phyloP scores from a whole-genome alignment of 1,139 yeast genomes.

The Yamadazyma taylorii region DNA sequence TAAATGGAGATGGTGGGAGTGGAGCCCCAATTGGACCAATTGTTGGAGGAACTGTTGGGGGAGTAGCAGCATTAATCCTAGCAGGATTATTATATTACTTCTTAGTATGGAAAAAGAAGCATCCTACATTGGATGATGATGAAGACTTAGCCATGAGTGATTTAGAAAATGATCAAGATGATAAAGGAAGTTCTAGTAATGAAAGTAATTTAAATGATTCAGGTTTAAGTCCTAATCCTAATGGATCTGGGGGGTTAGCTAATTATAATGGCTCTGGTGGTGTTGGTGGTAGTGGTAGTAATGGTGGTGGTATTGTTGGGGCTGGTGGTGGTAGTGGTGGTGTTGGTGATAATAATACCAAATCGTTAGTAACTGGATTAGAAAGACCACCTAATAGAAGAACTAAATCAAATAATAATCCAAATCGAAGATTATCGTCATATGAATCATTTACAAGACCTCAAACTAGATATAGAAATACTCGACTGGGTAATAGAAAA shows the following conservation, averaged over 20 bases:
- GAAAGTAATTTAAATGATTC: conserved; percentile 10
- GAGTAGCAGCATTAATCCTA: conserved; percentile 35
- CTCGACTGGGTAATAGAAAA: conserved; percentile 15
- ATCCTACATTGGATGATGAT: conserved; percentile 24
- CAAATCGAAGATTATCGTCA: conserved; percentile 37
- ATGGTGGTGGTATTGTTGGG: conserved; percentile 5
- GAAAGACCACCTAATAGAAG: conserved; percentile 13
- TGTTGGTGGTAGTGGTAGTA: background rate
- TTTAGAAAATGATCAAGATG: conserved; percentile 22
- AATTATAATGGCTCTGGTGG: background rate
- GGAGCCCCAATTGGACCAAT: conserved; percentile 51
- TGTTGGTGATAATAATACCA: background rate
- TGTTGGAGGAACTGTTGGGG: conserved; percentile 66
- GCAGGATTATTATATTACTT: conserved; percentile 37
- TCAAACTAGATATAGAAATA: conserved; percentile 21
- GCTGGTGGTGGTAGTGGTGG: background rate
- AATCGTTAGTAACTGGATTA: conserved; percentile 1
- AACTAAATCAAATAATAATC: conserved; percentile 4
- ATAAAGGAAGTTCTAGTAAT: conserved; percentile 17
- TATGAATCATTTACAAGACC: conserved; percentile 49
- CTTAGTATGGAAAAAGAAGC: conserved; percentile 30
- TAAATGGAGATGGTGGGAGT: conserved; percentile 12
- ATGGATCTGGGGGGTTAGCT: conserved; percentile 2
- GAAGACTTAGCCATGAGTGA: conserved; percentile 24
- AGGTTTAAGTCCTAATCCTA: background rate